These are phyloP conservation scores for Cladosporium oxysporum DNA, from an alignment of 2,329 filamentous ascomycete species.

Conservation along the genomic window DNA sequence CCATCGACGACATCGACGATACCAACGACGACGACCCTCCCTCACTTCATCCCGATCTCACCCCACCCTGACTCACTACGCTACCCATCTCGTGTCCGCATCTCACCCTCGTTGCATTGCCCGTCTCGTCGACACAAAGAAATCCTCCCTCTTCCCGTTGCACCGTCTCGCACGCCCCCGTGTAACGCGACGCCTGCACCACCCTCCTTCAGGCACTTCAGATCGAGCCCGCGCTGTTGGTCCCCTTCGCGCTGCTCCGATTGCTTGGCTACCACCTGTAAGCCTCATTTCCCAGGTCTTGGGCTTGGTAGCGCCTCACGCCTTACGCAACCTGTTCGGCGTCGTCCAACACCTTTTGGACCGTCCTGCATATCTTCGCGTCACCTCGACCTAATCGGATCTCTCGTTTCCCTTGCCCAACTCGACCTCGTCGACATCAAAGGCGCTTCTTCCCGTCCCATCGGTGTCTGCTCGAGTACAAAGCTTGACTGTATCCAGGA, in stretches of 20 bases:
- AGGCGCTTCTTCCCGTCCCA: constrained; percentile 28
- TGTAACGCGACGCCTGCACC: constrained; percentile 51
- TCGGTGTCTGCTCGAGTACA: constrained; percentile 40
- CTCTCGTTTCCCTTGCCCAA: constrained; percentile 24
- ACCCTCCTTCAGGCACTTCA: constrained; percentile 47
- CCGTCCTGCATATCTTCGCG: constrained; percentile 46
- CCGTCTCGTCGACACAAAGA: constrained; percentile 37
- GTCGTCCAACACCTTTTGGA: constrained; percentile 47
- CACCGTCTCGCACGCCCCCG: constrained; percentile 35
- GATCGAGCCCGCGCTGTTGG: constrained; percentile 40
- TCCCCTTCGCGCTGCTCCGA: constrained; percentile 40
- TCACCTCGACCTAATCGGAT: constrained; percentile 38
- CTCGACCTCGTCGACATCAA: constrained; percentile 29
- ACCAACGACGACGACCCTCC: not conserved
- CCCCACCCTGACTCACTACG: constrained; percentile 6
- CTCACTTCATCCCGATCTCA: constrained; percentile 7
- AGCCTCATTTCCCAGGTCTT: constrained; percentile 42
- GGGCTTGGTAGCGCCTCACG: constrained; percentile 37
- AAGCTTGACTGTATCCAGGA: constrained; percentile 37
- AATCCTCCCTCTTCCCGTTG: constrained; percentile 28
- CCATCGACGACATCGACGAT: not conserved
- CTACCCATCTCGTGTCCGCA: not conserved
- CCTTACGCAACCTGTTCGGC: constrained; percentile 41
- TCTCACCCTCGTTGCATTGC: constrained; percentile 15
- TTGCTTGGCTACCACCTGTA: constrained; percentile 35